Evolutionary conservation across 148 eudicot genomes (phyloP).

Genomic region (Chenopodium album): DNA sequence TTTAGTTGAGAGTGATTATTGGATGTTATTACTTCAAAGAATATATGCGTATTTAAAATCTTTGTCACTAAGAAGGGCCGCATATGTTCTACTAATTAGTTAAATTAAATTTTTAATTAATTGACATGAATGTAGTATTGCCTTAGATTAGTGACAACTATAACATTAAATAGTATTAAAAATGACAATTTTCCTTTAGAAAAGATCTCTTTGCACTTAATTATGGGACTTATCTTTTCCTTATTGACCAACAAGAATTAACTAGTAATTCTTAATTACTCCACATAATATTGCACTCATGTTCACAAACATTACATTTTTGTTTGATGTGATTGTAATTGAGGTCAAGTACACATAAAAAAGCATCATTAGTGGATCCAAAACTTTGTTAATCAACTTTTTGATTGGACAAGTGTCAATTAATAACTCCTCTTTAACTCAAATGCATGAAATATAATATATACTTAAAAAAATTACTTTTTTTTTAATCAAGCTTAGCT

Average conservation of each 20-base stretch:
- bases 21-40: conserved; percentile 23
- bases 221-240: conserved; percentile 17
- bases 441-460: conserved; percentile 1
- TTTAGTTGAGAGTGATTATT: conserved; percentile 26
- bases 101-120: background rate
- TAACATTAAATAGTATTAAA: background rate
- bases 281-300: conserved; percentile 30
- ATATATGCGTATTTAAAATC: conserved; percentile 18
- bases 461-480: background rate
- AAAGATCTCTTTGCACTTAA: conserved; percentile 26
- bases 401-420: conserved; percentile 29
- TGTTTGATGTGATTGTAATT: conserved; percentile 33
- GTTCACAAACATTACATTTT: conserved; percentile 30
- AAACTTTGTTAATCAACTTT: conserved; percentile 20
- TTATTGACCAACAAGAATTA: conserved; percentile 22
- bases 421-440: conserved; percentile 15
- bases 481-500: background rate
- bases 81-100: conserved; percentile 6
- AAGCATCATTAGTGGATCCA: conserved; percentile 35
- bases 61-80: conserved; percentile 15
- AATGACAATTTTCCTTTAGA: conserved; percentile 17
- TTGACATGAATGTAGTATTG: background rate
- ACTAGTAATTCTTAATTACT: conserved; percentile 24
- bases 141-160: conserved; percentile 8
- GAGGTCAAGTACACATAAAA: conserved; percentile 22